Conservation (phyloP, 352 stramenopile genomes). For the Thraustochytrium sp. region DNA sequence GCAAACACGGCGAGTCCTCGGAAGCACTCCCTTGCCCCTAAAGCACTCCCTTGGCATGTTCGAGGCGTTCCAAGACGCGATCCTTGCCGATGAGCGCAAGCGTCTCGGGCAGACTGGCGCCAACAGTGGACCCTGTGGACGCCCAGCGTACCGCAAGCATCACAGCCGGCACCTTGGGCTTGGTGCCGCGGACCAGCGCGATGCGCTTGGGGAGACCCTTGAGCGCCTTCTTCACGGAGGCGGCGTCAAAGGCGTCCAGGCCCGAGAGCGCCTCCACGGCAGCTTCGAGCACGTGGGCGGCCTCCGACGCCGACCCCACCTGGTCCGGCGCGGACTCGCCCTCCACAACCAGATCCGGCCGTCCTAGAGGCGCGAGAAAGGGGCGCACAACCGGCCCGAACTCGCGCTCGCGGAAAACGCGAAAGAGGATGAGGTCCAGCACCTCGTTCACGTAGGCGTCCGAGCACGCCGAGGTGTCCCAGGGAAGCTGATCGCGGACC, state of each 20-base stretch:
- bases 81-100: slow-evolving; percentile 6
- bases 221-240: neutral
- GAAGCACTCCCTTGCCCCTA: no score
- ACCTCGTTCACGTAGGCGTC: slow-evolving; percentile 4
- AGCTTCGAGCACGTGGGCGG: neutral
- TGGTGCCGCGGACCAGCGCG: neutral
- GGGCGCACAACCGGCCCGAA: neutral
- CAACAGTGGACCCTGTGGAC: neutral
- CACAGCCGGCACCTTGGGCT: neutral
- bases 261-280: neutral
- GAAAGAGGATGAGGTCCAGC: slow-evolving; percentile 1
- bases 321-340: neutral
- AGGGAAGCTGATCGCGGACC: neutral
- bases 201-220: neutral
- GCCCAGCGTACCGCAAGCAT: slow-evolving; percentile 36
- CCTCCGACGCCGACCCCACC: neutral
- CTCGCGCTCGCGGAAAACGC: neutral
- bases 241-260: neutral
- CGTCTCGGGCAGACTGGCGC: neutral
- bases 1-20: no score
- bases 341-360: no score
- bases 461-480: neutral
- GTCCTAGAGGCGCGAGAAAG: neutral
- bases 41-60: neutral
- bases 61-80: neutral